Evolutionary conservation across 2,329 filamentous ascomycete genomes (phyloP).

Genomic region (Cadophora sp.): DNA sequence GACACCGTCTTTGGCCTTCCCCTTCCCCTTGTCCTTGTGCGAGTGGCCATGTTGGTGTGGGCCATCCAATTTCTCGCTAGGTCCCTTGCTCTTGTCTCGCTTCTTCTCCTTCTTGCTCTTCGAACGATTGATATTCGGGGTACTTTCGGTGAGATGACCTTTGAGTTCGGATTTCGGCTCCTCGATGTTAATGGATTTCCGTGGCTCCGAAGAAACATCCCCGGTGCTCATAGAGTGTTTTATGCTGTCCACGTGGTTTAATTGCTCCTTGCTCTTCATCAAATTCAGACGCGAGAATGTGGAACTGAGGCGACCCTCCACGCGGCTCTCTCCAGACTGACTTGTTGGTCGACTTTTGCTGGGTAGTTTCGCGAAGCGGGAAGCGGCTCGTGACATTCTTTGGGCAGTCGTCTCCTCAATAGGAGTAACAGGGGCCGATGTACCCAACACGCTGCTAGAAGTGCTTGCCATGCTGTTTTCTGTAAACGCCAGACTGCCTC

Average conservation of each 20-base stretch:
- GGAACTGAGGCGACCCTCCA: conserved; percentile 63
- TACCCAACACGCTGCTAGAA: conserved; percentile 49
- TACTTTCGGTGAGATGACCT: conserved; percentile 14
- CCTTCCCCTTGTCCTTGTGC: conserved; percentile 39
- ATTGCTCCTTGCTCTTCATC: conserved; percentile 42
- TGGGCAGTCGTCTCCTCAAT: conserved; percentile 61
- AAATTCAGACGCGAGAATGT: conserved; percentile 57
- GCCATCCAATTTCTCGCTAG: conserved; percentile 36
- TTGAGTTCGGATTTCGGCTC: conserved; percentile 26
- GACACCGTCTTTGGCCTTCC: conserved; percentile 39
- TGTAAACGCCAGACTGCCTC: conserved; percentile 58
- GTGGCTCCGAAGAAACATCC: conserved; percentile 27
- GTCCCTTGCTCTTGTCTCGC: conserved; percentile 40
- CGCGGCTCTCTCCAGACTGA: conserved; percentile 63
- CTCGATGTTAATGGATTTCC: conserved; percentile 25
- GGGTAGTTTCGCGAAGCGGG: conserved; percentile 56
- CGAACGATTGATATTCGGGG: conserved; percentile 18
- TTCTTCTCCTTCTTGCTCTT: conserved; percentile 40
- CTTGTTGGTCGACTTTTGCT: conserved; percentile 63
- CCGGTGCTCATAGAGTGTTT: conserved; percentile 25
- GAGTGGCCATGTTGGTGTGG: conserved; percentile 36
- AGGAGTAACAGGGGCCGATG: conserved; percentile 53
- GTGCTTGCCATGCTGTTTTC: conserved; percentile 50
- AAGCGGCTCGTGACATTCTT: conserved; percentile 63
- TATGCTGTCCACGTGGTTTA: conserved; percentile 34